Base-by-base conservation (phyloP, 1,139 yeast genomes). In the Lizanozyma gosingica region DNA sequence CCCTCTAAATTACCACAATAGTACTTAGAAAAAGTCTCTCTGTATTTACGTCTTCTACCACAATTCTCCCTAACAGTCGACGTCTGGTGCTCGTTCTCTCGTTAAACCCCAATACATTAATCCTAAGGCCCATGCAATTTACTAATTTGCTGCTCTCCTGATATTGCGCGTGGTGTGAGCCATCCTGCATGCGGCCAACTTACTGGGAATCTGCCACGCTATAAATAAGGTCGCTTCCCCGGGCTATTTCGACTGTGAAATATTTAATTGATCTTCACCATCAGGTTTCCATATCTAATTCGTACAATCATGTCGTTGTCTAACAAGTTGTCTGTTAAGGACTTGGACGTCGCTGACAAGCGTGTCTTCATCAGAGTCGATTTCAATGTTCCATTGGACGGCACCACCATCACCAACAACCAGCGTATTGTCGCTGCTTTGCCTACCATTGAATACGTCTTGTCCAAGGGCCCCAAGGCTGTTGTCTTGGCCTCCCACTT, bases 341-440 rank as follows among this genome's bases (percentile, higher is more conserved):
- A 90, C 69, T 74, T 92, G 55, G 78, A 79, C 63, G 81, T 86
- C 66, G 65, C 82, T 59, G 88, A 78, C 65, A 88, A 88, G 76
- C 79, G 95, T 61, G 97, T 90, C 60, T 87, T 90, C 71, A 87
- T 90, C 76, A 83, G 97, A 71, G 96, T 88, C 50, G 95, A 90
- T 71, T 90, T 90, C 80, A 90, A 92, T 71, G 97, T 92, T 52
- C 97, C 97, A 59, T 79, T 90, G 56, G 96, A 90, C 62, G 97
- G 96, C 52, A 80, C 76, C 59, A 87, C 82, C 62, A 92, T 90
- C 77, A 92, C 97, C 75, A 90, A 92, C 81, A 90, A 90, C 73
- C 97, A 90, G 74, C 83, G 97, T 72, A 92, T 90, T 63, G 97
- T 87, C 55, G 97, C 97, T 63, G 97, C 97, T 51, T 73, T 90